Evolutionary conservation across 2,329 filamentous ascomycete species (phyloP).

Genomic region (Trichoderma oligosporum): DNA sequence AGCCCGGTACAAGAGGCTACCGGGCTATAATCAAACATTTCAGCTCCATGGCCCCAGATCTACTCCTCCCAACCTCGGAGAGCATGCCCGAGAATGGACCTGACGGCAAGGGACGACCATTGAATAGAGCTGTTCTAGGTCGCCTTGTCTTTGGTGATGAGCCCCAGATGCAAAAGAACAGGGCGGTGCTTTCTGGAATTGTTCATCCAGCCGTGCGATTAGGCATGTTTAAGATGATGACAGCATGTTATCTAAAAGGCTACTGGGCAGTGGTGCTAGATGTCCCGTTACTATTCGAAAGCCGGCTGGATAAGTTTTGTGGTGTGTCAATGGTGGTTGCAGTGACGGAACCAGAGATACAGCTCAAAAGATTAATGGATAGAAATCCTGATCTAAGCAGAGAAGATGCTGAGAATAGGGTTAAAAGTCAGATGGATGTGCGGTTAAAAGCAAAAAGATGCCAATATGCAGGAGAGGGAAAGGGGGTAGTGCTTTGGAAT

Average conservation of each 20-base stretch:
- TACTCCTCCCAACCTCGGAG: conserved; percentile 61
- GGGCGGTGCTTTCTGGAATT: conserved; percentile 78
- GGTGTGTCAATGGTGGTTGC: conserved; percentile 84
- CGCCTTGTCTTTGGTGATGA: conserved; percentile 79
- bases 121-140: conserved; percentile 85
- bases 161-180: conserved; percentile 65
- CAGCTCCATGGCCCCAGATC: conserved; percentile 74
- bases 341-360: conserved; percentile 71
- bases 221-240: conserved; percentile 73
- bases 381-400: conserved; percentile 73
- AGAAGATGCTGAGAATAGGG: conserved; percentile 85
- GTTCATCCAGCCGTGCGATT: conserved; percentile 85
- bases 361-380: conserved; percentile 73
- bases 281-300: conserved; percentile 88
- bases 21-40: conserved; percentile 79
- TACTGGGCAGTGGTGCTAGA: conserved; percentile 89
- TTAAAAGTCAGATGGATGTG: conserved; percentile 83
- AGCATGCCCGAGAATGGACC: conserved; percentile 52
- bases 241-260: conserved; percentile 70
- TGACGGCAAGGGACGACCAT: conserved; percentile 62
- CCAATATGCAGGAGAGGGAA: conserved; percentile 58
- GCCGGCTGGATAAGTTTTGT: conserved; percentile 78
- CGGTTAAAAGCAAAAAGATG: conserved; percentile 75
- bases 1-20: conserved; percentile 85
- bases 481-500: conserved; percentile 86